Base-by-base conservation (phyloP, 1,284 basidiomycete genomes). In the Sporisorium exsertum region DNA sequence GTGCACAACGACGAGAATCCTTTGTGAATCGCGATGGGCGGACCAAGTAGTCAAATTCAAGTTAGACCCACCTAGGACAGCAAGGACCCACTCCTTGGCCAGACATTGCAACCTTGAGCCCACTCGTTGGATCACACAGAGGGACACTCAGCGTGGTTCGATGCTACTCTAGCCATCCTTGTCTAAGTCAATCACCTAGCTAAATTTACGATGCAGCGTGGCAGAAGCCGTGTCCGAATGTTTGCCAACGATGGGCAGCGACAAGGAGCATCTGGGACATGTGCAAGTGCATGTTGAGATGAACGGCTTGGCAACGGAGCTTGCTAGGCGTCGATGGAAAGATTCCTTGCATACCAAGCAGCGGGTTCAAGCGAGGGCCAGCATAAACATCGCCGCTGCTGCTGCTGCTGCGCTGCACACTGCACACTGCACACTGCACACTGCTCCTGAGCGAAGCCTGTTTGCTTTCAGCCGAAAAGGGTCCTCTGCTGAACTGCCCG, bases 301-400 rank as follows among this genome's bases (percentile, higher is more conserved):
- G 22, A 16, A 4, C 1, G 18, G 15, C 15, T 50, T 29, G 27
- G 29, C 49, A 50, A 32, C 27, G 15, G 16, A 7, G 29, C 27
- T 32, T 32, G 27, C n/a, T 50, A 29, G 63, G 60, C 60, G 65
- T 70, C 61, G 47, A 70, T 64, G 61, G 67, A 70, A 70, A 54
- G 53, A 60, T 70, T 61, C 58, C 57, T 60, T 70, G 67, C 67
- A 70, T 68, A 20, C 24, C 8, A 5, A 42, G n/a, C n/a, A 40
- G 33, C 43, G 51, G n/a, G 51, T 33, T 40, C 35, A 22, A 26
- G 26, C 45, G 5, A 24, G 13, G 20, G n/a, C 6, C 29, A 32
- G n/a, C 5, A 20, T 40, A 42, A 40, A 53, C 35, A 53, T 24
- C 9, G 18, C 15, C 15, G 22, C 51, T 40, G 20, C 52, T 40